These are phyloP conservation scores for Fusarium stilboides DNA, from an alignment of 2,329 filamentous ascomycete genomes.

Conservation along the genomic window DNA sequence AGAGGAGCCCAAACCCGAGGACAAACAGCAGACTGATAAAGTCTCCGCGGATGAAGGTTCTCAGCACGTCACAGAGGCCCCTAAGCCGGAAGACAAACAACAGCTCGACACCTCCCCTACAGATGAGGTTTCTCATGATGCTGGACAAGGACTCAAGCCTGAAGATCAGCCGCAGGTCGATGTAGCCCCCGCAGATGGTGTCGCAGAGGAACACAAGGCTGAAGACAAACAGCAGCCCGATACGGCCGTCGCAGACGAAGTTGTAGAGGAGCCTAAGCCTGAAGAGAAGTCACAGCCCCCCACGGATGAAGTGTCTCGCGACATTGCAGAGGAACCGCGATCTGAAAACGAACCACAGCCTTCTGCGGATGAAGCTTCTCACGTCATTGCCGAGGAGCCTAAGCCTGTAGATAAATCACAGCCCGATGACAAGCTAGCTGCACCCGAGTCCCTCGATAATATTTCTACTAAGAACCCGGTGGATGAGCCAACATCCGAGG, in stretches of 20 bases:
- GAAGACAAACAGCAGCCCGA: background rate
- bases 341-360: background rate
- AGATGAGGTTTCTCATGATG: no score
- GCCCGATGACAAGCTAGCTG: background rate
- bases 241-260: background rate
- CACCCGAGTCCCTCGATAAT: background rate
- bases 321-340: background rate
- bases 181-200: background rate
- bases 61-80: background rate
- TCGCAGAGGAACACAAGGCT: background rate
- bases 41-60: no score
- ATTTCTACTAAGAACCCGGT: conserved; percentile 1
- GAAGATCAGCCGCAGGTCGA: background rate
- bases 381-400: background rate
- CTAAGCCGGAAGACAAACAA: conserved; percentile 40
- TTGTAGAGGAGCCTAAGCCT: background rate
- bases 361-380: background rate
- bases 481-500: conserved; percentile 4
- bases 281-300: background rate
- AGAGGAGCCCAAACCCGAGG: background rate
- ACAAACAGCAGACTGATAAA: no score
- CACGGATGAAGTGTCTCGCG: background rate
- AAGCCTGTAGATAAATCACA: background rate
- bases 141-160: background rate
- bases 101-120: no score